Evolutionary conservation across 805 yeast species (phyloP), one percentile per base, ranked within the genome.

Genomic region (Jamesozyma jinghongensis): DNA sequence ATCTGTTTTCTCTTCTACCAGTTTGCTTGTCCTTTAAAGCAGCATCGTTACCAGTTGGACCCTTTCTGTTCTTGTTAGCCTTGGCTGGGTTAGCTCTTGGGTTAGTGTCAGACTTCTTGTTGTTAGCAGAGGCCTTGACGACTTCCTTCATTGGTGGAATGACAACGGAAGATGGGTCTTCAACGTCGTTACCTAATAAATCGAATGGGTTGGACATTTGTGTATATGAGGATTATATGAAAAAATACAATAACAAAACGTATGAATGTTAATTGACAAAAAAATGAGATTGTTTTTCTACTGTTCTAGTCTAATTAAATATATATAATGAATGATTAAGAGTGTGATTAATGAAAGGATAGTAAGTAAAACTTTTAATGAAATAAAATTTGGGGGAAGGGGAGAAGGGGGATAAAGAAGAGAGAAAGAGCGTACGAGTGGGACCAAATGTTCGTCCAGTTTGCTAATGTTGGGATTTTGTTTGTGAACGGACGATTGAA

Each of bases 141-240:
- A 82, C 92, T 51, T 84, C 64, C 68, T 84, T 94, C 72, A 69
- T 81, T 61, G 85, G 79, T 52, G 74, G 65, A 43, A 70, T 62
- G 42, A 66, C 63, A 49, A 75, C 76, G 41, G 70, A 70, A 60
- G 71, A 75, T 57, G 77, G 82, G 68, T 81, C 94, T 64, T 83
- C 88, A 57, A 83, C 85, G 73, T 85, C 94, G 78, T 85, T 84
- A 66, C 74, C 92, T 72, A 84, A 74, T 67, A 83, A 75, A 68
- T 76, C 84, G 68, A 72, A 84, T 65, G 85, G 84, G 73, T 84
- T 84, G 47, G 59, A 52, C 56, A 52, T 52, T 40, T 30, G 37
- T 31, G 19, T 20, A 25, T 40, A 25, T 26, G 26, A 7, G 26
- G 26, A 22, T 22, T 22, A 11, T 37, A 35, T 30, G 19, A 26